A percentile compares a stretch with the other conserved stretches of the same genome.
Evolutionary conservation across 2,329 filamentous ascomycete species (phyloP).

Genomic region (Sporothrix euskadiensis): DNA sequence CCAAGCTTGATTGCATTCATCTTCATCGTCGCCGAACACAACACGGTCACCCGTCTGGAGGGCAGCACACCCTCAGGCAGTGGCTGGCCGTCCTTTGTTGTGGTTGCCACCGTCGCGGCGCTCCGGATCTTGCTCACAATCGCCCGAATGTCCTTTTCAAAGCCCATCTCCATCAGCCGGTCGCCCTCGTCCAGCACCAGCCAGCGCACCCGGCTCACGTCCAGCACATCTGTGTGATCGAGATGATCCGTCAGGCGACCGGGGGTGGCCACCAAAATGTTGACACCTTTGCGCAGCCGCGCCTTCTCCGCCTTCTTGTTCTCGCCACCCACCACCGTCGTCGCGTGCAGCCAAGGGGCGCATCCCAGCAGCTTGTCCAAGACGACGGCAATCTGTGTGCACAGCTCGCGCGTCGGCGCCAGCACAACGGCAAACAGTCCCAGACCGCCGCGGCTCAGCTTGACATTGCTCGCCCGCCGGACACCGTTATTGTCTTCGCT

Average conservation of each 20-base stretch:
- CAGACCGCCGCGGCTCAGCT: conserved; percentile 78
- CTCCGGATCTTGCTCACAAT: conserved; percentile 77
- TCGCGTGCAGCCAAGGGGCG: conserved; percentile 90
- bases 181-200: conserved; percentile 94
- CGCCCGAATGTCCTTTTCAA: conserved; percentile 88
- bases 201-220: conserved; percentile 89
- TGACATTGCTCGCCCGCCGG: conserved; percentile 40
- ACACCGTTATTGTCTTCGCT: conserved; percentile 56
- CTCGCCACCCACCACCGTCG: conserved; percentile 72
- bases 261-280: conserved; percentile 93
- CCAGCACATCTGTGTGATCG: conserved; percentile 85
- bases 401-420: conserved; percentile 88
- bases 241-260: conserved; percentile 89
- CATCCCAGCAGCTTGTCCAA: conserved; percentile 83
- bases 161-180: conserved; percentile 96
- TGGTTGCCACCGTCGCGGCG: conserved; percentile 49
- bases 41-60: conserved; percentile 75
- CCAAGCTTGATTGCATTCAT: conserved; percentile 93
- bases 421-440: conserved; percentile 93
- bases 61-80: conserved; percentile 65
- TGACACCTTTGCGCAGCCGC: conserved; percentile 88
- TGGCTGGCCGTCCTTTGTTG: conserved; percentile 58
- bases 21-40: conserved; percentile 97
- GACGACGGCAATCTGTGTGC: conserved; percentile 88
- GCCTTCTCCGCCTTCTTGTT: conserved; percentile 83